Percentiles rank a stretch among this genome's conserved stretches.
phyloP scores from a whole-genome alignment of 2,329 filamentous ascomycete genomes.

The Zalaria sp. region DNA sequence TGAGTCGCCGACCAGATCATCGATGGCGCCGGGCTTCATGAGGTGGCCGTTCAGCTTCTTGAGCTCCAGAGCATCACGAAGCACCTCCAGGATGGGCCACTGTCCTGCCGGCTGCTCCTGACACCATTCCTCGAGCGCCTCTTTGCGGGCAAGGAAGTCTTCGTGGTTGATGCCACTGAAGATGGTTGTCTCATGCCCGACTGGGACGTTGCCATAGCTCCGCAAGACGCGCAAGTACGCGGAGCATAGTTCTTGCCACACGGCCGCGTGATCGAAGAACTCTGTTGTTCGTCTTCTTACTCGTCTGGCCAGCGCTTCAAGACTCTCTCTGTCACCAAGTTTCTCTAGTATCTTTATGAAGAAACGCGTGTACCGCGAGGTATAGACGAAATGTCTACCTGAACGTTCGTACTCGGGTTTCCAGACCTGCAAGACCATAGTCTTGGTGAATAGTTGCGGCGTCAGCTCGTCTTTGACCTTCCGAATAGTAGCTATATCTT shows the following conservation, averaged over 20 bases:
- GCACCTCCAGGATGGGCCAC: conserved; percentile 42
- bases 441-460: conserved; percentile 80
- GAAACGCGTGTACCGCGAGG: conserved; percentile 71
- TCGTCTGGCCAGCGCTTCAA: conserved; percentile 66
- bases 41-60: conserved; percentile 73
- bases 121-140: conserved; percentile 45
- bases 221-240: conserved; percentile 46
- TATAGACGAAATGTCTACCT: conserved; percentile 85
- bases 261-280: conserved; percentile 46
- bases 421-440: conserved; percentile 90
- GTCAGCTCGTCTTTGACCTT: conserved; percentile 68
- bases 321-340: conserved; percentile 57
- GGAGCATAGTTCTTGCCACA: conserved; percentile 48
- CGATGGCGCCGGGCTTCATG: conserved; percentile 73
- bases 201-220: conserved; percentile 38
- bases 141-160: conserved; percentile 47
- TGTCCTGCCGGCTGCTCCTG: conserved; percentile 32
- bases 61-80: conserved; percentile 53
- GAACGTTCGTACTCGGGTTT: conserved; percentile 76
- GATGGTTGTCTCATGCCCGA: conserved; percentile 48
- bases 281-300: conserved; percentile 73
- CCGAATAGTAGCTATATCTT: conserved; percentile 29
- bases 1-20: conserved; percentile 85
- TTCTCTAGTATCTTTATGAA: conserved; percentile 63
- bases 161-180: conserved; percentile 52